Evolutionary conservation across 2,329 filamentous ascomycete species (phyloP), one percentile per base, ranked within the genome.

Genomic region (Tolypocladium sp.): DNA sequence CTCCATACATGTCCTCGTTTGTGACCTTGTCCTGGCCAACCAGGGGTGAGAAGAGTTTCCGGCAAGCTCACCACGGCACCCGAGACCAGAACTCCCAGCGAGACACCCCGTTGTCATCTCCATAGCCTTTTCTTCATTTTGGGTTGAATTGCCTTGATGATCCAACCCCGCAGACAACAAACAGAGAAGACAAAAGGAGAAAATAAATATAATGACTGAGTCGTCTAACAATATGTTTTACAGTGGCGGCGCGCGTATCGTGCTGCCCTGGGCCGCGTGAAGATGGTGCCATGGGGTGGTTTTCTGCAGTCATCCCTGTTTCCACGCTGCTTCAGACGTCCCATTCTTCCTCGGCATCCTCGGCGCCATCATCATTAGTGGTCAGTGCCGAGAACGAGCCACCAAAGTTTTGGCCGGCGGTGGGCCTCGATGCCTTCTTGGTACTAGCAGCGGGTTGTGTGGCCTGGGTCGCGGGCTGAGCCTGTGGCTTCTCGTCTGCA

Each of bases 371-470:
- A 46, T 78, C 73, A 60, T 74, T 73, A 58, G 72, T 70, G 63
- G 71, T 76, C 60, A 82, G 70, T 4, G 79, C 79, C 27, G 79
- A 80, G 70, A 82, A 82, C 7, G 79, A 77, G 42, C 75, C 75
- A 41, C 75, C 75, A 62, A 79, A 75, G 51, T 68, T 69, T 63
- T 75, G 68, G 15, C 73, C 65, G 35, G 72, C 60, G 7, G 65
- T 55, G n/a, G 65, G 62, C 65, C 73, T 76, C 37, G 69, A 61
- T 35, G 62, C 53, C 64, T 67, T 68, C 61, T 69, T 66, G 63
- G 65, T 64, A 60, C 59, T 59, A 33, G 63, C 65, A 35, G 67
- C 57, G 12, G 65, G 63, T 60, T 68, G 70, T 67, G 73, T 69
- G 57, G 70, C 61, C 61, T 73, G 70, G 41, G 68, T 63, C 6